These are phyloP conservation scores for Podospora sp. DNA, from an alignment of 495 filamentous ascomycete genomes.

Conservation along the genomic window DNA sequence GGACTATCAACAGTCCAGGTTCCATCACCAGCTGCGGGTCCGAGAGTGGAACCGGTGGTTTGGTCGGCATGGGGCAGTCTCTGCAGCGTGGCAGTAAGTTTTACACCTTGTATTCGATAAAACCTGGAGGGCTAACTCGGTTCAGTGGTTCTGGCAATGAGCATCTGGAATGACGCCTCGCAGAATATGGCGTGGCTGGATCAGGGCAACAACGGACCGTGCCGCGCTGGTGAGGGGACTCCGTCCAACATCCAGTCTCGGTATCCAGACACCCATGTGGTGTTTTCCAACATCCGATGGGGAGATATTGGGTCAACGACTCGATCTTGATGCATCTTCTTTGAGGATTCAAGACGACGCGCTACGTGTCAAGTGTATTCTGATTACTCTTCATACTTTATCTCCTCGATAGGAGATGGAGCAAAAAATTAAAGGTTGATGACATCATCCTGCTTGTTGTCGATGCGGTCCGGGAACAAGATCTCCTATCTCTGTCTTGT, in stretches of 20 bases:
- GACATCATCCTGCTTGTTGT: no score
- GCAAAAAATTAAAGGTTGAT: no score
- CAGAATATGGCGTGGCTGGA: conserved; percentile 68
- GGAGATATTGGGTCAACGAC: conserved; percentile 62
- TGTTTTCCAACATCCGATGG: conserved; percentile 66
- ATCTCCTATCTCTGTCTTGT: no score
- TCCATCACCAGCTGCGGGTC: conserved; percentile 16
- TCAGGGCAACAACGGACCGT: conserved; percentile 58
- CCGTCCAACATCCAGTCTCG: conserved; percentile 52
- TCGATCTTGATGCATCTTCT: background rate
- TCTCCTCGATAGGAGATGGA: no score
- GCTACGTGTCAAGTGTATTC: no score
- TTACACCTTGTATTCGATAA: background rate
- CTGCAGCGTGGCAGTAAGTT: conserved; percentile 54
- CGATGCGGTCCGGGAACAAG: no score
- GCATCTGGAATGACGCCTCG: conserved; percentile 63
- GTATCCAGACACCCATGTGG: conserved; percentile 54
- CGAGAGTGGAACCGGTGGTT: conserved; percentile 14
- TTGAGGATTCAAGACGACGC: no score
- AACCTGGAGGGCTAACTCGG: background rate
- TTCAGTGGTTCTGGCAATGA: conserved; percentile 61
- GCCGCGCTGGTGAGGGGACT: conserved; percentile 54
- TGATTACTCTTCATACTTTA: no score
- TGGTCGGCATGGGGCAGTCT: conserved; percentile 57
- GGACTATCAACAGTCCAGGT: conserved; percentile 19